Evolutionary conservation across 352 stramenopile species (phyloP), one percentile per base, ranked within the genome.

Genomic region (Plasmopara halstedii): DNA sequence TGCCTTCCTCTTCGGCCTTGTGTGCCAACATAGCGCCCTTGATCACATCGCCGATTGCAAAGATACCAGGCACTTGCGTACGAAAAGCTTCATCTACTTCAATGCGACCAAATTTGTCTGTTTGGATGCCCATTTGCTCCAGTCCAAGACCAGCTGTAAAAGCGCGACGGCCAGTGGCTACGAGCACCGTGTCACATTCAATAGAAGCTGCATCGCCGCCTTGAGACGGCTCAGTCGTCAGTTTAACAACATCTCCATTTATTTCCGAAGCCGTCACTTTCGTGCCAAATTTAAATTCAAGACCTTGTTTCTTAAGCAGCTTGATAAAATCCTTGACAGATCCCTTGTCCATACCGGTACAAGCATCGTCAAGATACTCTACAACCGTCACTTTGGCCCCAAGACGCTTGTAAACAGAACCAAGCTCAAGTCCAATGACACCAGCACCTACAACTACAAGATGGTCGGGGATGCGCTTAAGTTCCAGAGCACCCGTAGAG

Each of bases 1-100:
- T 97, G 20, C 96, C 96, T 64, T 99, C 97, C 58, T 99, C 96
- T 73, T 99, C 97, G 21, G 97, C 96, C 80, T 99, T 99, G 89
- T 99, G 97, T 14, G 97, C 96, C 31, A 99, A 79, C 97, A 99
- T 99, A 8, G 96, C 92, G 35, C 97, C 97, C 47, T 96, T 87
- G 52, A 99, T 98, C 53, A 94, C 94, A 52, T 99, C 96, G 37
- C 96, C 96, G 66, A 99, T 98, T 20, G 96, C 96, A 59, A 93
- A 99, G 48, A 99, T 86, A 46, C 67, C 75, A 14, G 76, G 70
- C 17, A 99, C 85, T 51, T 93, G 84, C 43, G 96, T 99, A 45
- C 82, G 78, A 70, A 99, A 99, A 59, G 98, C 88, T 43, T 94
- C 74, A 76, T 99, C 95, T 2, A 99, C 95, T 59, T 97, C 77